phyloP scores from a whole-genome alignment of 2,329 filamentous ascomycete genomes.

The Ascochyta fabae region DNA sequence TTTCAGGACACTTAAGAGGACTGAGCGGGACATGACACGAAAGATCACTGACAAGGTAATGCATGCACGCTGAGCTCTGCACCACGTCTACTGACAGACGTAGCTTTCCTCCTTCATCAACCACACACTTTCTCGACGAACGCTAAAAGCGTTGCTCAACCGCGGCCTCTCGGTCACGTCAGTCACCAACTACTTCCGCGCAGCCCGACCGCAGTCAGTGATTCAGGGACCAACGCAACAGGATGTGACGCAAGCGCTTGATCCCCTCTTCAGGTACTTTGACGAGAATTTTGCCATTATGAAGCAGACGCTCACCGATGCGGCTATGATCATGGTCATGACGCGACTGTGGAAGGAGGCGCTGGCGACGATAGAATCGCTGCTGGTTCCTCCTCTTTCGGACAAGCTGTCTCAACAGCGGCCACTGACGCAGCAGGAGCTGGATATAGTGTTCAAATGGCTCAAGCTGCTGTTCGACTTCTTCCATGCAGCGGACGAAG shows the following conservation, averaged over 20 bases:
- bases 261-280: conserved; percentile 90
- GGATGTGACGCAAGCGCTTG: conserved; percentile 81
- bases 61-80: conserved; percentile 34
- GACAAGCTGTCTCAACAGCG: conserved; percentile 91
- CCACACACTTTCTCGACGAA: conserved; percentile 81
- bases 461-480: conserved; percentile 88
- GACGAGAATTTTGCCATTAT: conserved; percentile 99
- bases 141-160: conserved; percentile 75
- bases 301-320: conserved; percentile 92
- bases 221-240: conserved; percentile 67
- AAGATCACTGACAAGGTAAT: conserved; percentile 94
- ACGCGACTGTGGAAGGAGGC: conserved; percentile 98
- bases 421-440: conserved; percentile 82
- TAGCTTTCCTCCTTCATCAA: conserved; percentile 93
- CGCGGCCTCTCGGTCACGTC: conserved; percentile 75
- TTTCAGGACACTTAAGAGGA: conserved; percentile 92
- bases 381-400: conserved; percentile 91
- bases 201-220: conserved; percentile 56
- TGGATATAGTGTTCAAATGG: conserved; percentile 96
- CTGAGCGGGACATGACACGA: conserved; percentile 96
- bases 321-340: conserved; percentile 99
- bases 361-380: conserved; percentile 83
- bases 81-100: conserved; percentile 17
- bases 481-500: conserved; percentile 91
- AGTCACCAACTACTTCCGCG: conserved; percentile 71